phyloP scores from a whole-genome alignment of 2,329 filamentous ascomycete species.

The Hymenoscyphus occultus region DNA sequence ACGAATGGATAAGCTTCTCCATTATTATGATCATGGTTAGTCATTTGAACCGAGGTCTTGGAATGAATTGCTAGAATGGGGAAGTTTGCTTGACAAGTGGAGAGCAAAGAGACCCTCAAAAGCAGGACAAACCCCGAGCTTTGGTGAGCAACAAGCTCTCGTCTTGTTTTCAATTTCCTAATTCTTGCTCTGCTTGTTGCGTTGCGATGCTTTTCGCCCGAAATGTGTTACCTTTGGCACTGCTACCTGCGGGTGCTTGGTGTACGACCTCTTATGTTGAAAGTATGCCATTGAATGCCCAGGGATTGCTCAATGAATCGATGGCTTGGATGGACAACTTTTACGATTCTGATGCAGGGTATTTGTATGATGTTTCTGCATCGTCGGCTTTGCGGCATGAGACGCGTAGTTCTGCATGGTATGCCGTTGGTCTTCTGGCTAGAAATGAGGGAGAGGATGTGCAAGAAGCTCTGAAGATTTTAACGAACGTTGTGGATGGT shows the following conservation, averaged over 20 bases:
- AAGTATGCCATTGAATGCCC: conserved; percentile 33
- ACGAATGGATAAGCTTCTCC: neutral
- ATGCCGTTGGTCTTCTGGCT: conserved; percentile 55
- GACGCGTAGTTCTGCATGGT: conserved; percentile 57
- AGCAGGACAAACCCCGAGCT: neutral
- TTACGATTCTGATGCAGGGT: conserved; percentile 51
- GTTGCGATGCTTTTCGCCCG: conserved; percentile 2
- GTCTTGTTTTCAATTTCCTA: neutral
- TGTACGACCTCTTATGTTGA: conserved; percentile 20
- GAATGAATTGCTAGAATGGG: conserved; percentile 1
- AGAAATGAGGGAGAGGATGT: conserved; percentile 51
- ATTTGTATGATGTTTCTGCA: conserved; percentile 50
- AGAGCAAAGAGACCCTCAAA: neutral
- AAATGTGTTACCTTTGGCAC: neutral
- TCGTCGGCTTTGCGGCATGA: conserved; percentile 50
- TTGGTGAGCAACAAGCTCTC: neutral
- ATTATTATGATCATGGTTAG: neutral
- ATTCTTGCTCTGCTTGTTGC: neutral
- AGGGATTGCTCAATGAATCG: conserved; percentile 45
- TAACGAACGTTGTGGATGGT: conserved; percentile 50
- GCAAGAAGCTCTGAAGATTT: conserved; percentile 50
- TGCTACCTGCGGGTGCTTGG: neutral
- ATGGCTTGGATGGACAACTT: conserved; percentile 55
- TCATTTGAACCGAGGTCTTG: neutral
- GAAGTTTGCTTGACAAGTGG: conserved; percentile 1